Evolutionary conservation across 2,329 filamentous ascomycete species (phyloP).

Genomic region (Fusarium sublunatum): DNA sequence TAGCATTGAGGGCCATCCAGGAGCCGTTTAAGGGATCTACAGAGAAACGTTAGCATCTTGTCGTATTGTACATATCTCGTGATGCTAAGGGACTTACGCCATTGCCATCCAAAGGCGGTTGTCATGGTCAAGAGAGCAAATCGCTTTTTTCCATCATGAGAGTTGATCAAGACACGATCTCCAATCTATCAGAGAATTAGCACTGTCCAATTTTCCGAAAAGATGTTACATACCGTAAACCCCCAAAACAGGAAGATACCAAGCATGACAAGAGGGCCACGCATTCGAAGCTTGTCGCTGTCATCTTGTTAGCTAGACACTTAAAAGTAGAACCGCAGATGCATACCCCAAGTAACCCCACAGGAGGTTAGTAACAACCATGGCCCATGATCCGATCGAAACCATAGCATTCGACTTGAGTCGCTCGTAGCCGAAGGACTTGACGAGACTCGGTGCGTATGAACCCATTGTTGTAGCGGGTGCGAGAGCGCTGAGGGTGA

Average conservation of each 20-base stretch:
- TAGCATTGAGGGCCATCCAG: constrained; percentile 48
- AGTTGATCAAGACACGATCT: constrained; percentile 35
- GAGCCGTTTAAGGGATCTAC: constrained; percentile 46
- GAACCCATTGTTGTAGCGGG: constrained; percentile 34
- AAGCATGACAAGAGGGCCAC: constrained; percentile 31
- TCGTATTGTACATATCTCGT: fast-evolving
- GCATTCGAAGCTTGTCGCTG: constrained; percentile 38
- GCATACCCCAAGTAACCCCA: constrained; percentile 44
- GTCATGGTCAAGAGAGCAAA: constrained; percentile 31
- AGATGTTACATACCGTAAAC: constrained; percentile 16
- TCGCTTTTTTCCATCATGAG: constrained; percentile 25
- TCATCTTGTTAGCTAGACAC: neutral
- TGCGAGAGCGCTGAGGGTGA: constrained; percentile 34
- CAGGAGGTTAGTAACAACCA: constrained; percentile 49
- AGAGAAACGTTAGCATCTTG: neutral
- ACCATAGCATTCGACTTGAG: constrained; percentile 48
- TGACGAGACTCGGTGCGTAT: constrained; percentile 45
- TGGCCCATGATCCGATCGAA: constrained; percentile 52
- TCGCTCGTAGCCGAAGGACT: constrained; percentile 50
- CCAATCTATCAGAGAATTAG: constrained; percentile 24
- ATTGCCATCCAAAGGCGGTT: constrained; percentile 31
- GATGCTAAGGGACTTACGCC: constrained; percentile 27
- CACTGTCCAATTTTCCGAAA: neutral
- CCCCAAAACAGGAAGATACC: constrained; percentile 36
- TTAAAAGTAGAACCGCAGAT: neutral